Evolutionary conservation across 768 basidiomycete genomes (phyloP).

Genomic region (Rhizopogon vinicolor): DNA sequence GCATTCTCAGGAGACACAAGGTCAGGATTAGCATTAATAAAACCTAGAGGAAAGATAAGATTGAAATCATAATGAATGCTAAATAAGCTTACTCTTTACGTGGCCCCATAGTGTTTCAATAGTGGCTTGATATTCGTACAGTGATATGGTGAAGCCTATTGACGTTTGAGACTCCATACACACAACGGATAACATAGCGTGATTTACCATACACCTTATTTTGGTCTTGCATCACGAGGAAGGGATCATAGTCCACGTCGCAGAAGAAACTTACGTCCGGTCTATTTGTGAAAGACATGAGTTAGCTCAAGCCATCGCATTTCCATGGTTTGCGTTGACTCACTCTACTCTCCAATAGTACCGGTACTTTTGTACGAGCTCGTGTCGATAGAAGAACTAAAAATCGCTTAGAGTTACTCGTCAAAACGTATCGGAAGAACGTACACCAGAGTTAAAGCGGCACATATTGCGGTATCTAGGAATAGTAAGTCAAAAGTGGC

Average conservation of each 20-base stretch:
- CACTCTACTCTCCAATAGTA: slow-evolving; percentile 94
- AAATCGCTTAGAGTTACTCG: slow-evolving; percentile 1
- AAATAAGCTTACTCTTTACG: slow-evolving; percentile 50
- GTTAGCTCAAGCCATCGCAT: not conserved
- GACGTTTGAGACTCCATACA: slow-evolving; percentile 18
- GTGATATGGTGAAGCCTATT: slow-evolving; percentile 72
- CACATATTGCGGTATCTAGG: slow-evolving; percentile 91
- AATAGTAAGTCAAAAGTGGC: slow-evolving; percentile 1
- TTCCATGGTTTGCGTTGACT: slow-evolving; percentile 20
- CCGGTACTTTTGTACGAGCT: slow-evolving; percentile 66
- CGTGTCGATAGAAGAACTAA: slow-evolving; percentile 82
- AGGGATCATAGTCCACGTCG: slow-evolving; percentile 75
- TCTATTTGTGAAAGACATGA: slow-evolving; percentile 28
- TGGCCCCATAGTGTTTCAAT: slow-evolving; percentile 77
- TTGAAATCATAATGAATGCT: not conserved
- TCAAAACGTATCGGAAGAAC: slow-evolving; percentile 13
- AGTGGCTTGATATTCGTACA: slow-evolving; percentile 76
- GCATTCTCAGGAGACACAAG: slow-evolving; percentile 61
- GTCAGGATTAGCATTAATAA: slow-evolving; percentile 58
- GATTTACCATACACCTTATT: slow-evolving; percentile 75
- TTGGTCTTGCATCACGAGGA: slow-evolving; percentile 73
- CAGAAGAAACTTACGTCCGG: slow-evolving; percentile 82
- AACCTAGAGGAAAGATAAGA: slow-evolving; percentile 41
- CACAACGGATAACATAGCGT: not conserved
- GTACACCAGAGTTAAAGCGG: slow-evolving; percentile 86